Conservation (phyloP, 352 stramenopile species). For the Phytophthora lateralis region DNA sequence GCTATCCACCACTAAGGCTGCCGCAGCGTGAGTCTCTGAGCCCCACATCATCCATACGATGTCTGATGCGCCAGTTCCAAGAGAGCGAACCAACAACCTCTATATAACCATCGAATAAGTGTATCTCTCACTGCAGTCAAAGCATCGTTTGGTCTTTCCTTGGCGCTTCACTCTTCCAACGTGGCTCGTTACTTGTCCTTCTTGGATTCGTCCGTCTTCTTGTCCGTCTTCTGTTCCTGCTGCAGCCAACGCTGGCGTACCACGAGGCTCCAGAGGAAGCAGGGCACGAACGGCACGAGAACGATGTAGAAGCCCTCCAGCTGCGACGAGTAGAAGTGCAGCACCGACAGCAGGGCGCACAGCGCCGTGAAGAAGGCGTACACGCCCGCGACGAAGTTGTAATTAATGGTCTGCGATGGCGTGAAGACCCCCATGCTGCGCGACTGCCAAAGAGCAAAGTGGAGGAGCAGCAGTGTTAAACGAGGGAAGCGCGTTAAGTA, state of each 20-base stretch:
- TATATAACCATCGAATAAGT: slow-evolving; percentile 23
- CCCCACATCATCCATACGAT: neutral
- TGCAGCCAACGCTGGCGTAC: slow-evolving; percentile 78
- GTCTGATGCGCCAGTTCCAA: neutral
- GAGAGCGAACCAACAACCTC: slow-evolving; percentile 11
- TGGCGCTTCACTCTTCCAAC: neutral
- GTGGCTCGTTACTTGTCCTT: slow-evolving; percentile 36
- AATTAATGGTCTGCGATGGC: slow-evolving; percentile 86
- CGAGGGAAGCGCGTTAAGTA: neutral
- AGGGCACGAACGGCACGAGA: slow-evolving; percentile 79
- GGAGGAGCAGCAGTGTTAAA: too few species aligned
- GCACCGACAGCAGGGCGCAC: slow-evolving; percentile 56
- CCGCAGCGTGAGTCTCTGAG: slow-evolving; percentile 17
- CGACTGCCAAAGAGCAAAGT: neutral
- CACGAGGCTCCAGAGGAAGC: slow-evolving; percentile 84
- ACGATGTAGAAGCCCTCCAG: slow-evolving; percentile 89
- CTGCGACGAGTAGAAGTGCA: slow-evolving; percentile 67
- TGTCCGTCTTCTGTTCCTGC: slow-evolving; percentile 13
- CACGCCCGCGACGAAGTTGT: slow-evolving; percentile 86
- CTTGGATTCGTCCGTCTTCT: slow-evolving; percentile 23
- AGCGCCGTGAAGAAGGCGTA: slow-evolving; percentile 76
- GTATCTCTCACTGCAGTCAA: neutral
- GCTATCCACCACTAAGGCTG: slow-evolving; percentile 17
- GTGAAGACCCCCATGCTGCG: slow-evolving; percentile 51
- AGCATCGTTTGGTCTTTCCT: neutral